Conservation (phyloP, 2,329 filamentous ascomycete genomes). For the Aspergillus novofumigatus region DNA sequence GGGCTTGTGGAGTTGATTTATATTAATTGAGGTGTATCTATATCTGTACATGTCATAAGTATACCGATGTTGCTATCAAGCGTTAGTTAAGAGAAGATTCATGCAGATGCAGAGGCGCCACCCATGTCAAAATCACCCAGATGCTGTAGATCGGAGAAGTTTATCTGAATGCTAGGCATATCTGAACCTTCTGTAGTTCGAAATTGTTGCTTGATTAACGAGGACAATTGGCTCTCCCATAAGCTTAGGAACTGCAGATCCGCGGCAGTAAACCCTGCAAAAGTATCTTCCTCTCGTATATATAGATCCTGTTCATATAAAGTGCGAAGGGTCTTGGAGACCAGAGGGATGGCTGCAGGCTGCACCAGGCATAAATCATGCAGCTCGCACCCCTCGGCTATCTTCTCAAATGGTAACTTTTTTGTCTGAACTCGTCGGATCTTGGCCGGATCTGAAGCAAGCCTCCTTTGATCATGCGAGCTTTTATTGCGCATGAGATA, state of each 20-base stretch:
- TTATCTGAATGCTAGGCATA: neutral
- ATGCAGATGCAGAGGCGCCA: neutral
- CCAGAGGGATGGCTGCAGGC: neutral
- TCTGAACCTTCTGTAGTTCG: conserved; percentile 4
- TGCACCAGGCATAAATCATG: conserved; percentile 17
- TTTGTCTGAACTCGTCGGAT: conserved; percentile 15
- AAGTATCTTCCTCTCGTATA: conserved; percentile 7
- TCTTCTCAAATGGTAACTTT: conserved; percentile 28
- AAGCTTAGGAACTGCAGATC: conserved; percentile 2
- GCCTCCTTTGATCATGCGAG: neutral
- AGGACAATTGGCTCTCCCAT: conserved; percentile 17
- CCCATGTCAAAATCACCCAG: neutral
- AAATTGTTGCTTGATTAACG: conserved; percentile 18
- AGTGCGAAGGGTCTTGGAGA: conserved; percentile 4
- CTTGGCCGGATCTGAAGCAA: conserved; percentile 2
- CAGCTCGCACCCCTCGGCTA: conserved; percentile 20
- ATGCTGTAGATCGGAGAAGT: neutral
- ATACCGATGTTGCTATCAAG: neutral
- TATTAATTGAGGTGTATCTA: neutral
- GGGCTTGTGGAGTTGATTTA: neutral
- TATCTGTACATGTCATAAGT: neutral
- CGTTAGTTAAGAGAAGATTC: no score
- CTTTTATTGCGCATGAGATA: conserved; percentile 25
- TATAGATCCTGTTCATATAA: conserved; percentile 20
- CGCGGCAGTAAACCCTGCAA: conserved; percentile 9